Conservation (phyloP, 768 basidiomycete species). For the Suillus subalutaceus region DNA sequence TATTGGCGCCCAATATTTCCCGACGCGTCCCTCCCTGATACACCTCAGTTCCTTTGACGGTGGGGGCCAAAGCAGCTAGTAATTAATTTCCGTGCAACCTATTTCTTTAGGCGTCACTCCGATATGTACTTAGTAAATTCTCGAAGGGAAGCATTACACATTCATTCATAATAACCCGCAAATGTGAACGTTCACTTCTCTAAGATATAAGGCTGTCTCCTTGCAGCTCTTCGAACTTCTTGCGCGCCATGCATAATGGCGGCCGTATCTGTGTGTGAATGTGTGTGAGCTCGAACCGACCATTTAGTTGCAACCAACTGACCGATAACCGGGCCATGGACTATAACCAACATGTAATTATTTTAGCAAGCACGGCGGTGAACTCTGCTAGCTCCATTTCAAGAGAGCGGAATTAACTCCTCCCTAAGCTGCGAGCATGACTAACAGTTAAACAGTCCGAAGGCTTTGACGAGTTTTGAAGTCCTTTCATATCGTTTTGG, state of each 20-base stretch:
- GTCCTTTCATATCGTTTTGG: slow-evolving; percentile 83
- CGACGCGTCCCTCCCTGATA: neutral
- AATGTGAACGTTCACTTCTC: slow-evolving; percentile 17
- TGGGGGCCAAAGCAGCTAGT: neutral
- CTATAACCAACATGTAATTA: slow-evolving; percentile 90
- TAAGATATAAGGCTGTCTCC: slow-evolving; percentile 55
- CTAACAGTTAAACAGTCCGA: slow-evolving; percentile 65
- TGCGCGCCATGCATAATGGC: slow-evolving; percentile 76
- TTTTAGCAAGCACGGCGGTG: slow-evolving; percentile 87
- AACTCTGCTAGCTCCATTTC: slow-evolving; percentile 87
- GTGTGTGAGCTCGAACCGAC: slow-evolving; percentile 2
- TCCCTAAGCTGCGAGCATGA: slow-evolving; percentile 84
- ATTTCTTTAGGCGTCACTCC: neutral
- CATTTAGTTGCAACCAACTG: slow-evolving; percentile 22
- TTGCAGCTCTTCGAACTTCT: slow-evolving; percentile 90
- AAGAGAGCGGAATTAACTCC: slow-evolving; percentile 86
- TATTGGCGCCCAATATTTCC: neutral
- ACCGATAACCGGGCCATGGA: slow-evolving; percentile 90
- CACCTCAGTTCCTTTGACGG: neutral
- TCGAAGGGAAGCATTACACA: neutral
- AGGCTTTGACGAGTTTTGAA: slow-evolving; percentile 92
- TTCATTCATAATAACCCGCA: neutral
- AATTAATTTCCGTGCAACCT: neutral
- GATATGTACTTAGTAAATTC: neutral
- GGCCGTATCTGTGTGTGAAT: slow-evolving; percentile 61